These are phyloP conservation scores for Chytridium lagenaria DNA, from an alignment of 371 early-diverging fungal species.

Conservation along the genomic window DNA sequence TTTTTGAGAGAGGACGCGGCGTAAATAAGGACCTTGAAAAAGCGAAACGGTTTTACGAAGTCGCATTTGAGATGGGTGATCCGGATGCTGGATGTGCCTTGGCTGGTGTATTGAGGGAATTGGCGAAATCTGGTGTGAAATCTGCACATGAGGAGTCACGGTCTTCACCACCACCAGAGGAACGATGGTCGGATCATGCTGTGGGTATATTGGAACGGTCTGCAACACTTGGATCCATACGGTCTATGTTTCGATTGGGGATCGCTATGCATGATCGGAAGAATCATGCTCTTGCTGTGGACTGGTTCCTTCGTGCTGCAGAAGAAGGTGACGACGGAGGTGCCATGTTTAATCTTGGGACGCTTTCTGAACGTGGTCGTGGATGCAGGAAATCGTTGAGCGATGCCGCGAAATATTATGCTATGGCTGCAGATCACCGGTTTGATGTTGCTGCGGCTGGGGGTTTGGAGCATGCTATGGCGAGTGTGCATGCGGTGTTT, in stretches of 20 bases:
- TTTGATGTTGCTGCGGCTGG: background rate
- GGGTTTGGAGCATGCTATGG: background rate
- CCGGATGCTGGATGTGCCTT: constrained; percentile 2
- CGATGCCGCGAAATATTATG: constrained; percentile 9
- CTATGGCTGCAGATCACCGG: background rate
- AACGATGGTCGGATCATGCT: background rate
- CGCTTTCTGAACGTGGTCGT: background rate
- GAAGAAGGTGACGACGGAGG: constrained; percentile 12
- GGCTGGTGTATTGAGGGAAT: background rate
- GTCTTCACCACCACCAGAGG: background rate
- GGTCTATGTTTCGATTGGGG: constrained; percentile 6
- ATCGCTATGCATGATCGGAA: constrained; percentile 1
- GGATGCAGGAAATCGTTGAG: background rate
- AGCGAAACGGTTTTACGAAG: background rate
- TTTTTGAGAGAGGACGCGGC: constrained; percentile 12
- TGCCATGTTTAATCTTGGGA: constrained; percentile 17
- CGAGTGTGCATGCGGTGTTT: constrained; percentile 6
- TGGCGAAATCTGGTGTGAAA: background rate
- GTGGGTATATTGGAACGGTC: background rate
- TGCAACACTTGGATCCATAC: background rate
- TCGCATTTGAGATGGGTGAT: background rate
- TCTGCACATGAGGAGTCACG: background rate
- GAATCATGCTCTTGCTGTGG: background rate
- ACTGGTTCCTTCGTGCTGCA: background rate
- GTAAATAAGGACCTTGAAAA: background rate